Percentiles rank a stretch among this genome's conserved stretches.
Evolutionary conservation across 192 early-diverging fungal genomes (phyloP).

Genomic region (Entomortierella chlamydospora): DNA sequence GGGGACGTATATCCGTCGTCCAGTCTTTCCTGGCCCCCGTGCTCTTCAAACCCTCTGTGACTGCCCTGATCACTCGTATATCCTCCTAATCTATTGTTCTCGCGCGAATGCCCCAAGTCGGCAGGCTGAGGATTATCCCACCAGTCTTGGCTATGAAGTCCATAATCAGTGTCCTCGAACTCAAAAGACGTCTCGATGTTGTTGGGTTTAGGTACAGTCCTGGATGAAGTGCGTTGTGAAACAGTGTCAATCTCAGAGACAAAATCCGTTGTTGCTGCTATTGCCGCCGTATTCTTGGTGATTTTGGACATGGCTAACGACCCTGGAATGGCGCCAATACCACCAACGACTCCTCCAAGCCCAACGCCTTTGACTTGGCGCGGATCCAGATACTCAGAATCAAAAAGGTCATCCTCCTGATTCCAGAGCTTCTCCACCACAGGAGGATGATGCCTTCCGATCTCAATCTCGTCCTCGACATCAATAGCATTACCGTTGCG

Average conservation of each 20-base stretch:
- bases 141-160: conserved; percentile 38
- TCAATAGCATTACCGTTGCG: not conserved
- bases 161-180: conserved; percentile 31
- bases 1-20: conserved; percentile 19
- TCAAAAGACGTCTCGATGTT: conserved; percentile 4
- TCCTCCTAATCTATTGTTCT: not conserved
- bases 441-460: conserved; percentile 5
- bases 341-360: conserved; percentile 42
- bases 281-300: not conserved
- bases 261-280: not conserved
- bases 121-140: conserved; percentile 14
- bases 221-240: not conserved
- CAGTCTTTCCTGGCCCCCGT: not conserved
- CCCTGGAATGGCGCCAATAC: conserved; percentile 43
- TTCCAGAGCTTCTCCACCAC: conserved; percentile 45
- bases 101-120: not conserved
- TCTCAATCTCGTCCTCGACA: conserved; percentile 22
- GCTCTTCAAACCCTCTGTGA: not conserved
- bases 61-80: not conserved
- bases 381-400: conserved; percentile 30
- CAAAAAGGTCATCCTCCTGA: conserved; percentile 37
- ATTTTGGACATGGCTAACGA: conserved; percentile 28
- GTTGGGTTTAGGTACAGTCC: not conserved
- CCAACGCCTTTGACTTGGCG: conserved; percentile 46
- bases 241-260: not conserved